Evolutionary conservation across 306 rosid genomes (phyloP).

Genomic region (Crataegus laevigata): DNA sequence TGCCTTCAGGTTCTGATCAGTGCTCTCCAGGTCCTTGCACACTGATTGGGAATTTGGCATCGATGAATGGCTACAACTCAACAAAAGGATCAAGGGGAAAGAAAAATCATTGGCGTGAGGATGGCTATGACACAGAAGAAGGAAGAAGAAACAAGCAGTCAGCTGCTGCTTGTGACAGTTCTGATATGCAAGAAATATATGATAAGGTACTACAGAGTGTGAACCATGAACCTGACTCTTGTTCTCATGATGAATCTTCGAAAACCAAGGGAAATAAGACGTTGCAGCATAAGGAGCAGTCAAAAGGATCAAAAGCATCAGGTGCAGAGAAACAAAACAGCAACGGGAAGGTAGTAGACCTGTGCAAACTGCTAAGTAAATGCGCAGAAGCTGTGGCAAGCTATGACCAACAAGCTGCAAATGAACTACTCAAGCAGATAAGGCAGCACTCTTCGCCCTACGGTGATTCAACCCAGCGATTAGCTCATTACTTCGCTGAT

Average conservation of each 20-base stretch:
- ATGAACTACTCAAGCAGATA: constrained; percentile 23
- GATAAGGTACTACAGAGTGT: constrained; percentile 18
- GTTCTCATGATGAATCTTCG: background rate
- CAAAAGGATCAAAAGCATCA: constrained; percentile 1
- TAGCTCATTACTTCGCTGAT: constrained; percentile 38
- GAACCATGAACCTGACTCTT: background rate
- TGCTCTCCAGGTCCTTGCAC: background rate
- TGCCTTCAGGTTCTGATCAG: background rate
- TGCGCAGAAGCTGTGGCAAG: constrained; percentile 35
- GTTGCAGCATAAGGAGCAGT: constrained; percentile 2
- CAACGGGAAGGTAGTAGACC: constrained; percentile 22
- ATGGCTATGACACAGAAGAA: constrained; percentile 11
- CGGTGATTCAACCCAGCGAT: constrained; percentile 30
- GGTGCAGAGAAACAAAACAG: constrained; percentile 13
- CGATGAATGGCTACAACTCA: background rate
- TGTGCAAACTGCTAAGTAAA: constrained; percentile 29
- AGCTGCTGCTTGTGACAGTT: constrained; percentile 16
- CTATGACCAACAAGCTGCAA: constrained; percentile 20
- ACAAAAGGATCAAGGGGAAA: constrained; percentile 13
- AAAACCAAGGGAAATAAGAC: constrained; percentile 1
- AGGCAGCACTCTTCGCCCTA: constrained; percentile 30
- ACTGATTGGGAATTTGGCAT: background rate
- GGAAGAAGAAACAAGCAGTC: constrained; percentile 28
- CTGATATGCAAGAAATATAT: constrained; percentile 20
- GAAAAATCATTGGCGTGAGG: constrained; percentile 19